Evolutionary conservation across 73 alveolate species (phyloP).

Genomic region (Paramecium octaurelia): DNA sequence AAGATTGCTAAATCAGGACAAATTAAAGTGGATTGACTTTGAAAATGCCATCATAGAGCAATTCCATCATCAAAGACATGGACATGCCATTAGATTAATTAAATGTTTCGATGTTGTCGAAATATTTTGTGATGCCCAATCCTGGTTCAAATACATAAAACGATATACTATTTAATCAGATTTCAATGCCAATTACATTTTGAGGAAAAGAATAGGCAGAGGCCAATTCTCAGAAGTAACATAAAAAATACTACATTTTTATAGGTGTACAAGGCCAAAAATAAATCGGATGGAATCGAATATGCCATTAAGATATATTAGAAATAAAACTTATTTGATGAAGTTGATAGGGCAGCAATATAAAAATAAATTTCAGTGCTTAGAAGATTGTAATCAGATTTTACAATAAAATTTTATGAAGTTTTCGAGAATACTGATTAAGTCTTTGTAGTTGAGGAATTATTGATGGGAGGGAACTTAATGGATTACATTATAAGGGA

Average conservation of each 20-base stretch:
- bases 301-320: not conserved
- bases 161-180: not conserved
- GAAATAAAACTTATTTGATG: not conserved
- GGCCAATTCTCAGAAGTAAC: not conserved
- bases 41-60: not conserved
- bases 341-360: not conserved
- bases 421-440: constrained; percentile 65
- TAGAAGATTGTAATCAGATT: not conserved
- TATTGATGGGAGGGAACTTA: constrained; percentile 64
- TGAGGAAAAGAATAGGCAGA: not conserved
- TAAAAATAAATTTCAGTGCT: not conserved
- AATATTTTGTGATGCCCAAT: not conserved
- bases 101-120: not conserved
- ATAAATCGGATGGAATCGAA: not conserved
- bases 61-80: not conserved
- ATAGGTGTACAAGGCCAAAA: not conserved
- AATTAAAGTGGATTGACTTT: not conserved
- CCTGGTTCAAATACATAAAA: not conserved
- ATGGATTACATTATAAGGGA: constrained; percentile 50
- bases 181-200: not conserved
- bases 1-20: not conserved
- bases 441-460: constrained; percentile 64
- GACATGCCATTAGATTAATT: not conserved
- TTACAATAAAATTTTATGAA: constrained; percentile 25
- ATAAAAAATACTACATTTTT: not conserved